Evolutionary conservation across 345 rosid species (phyloP).

Genomic region (Aquilaria yunnanensis): DNA sequence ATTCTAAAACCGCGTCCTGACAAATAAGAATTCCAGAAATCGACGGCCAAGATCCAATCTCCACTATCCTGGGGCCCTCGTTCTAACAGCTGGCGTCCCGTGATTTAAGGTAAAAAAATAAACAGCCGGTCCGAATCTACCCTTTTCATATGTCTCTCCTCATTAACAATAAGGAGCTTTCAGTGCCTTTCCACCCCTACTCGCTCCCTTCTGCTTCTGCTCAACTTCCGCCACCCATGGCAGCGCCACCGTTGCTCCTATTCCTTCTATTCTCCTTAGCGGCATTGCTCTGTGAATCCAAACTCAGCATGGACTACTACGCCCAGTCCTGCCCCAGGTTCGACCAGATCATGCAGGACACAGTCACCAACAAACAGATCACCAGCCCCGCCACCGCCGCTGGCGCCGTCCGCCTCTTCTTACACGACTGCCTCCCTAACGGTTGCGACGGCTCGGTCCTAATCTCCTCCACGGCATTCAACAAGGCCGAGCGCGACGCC

Average conservation of each 20-base stretch:
- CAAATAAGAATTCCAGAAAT: too few species aligned
- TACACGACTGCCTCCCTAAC: constrained; percentile 79
- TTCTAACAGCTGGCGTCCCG: constrained; percentile 16
- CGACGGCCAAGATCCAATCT: too few species aligned
- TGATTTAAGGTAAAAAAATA: constrained; percentile 25
- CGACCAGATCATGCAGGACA: constrained; percentile 49
- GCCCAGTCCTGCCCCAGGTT: constrained; percentile 64
- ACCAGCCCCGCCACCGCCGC: constrained; percentile 84
- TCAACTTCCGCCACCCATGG: constrained; percentile 15
- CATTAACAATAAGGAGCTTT: too few species aligned
- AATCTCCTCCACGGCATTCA: constrained; percentile 54
- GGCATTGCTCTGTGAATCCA: constrained; percentile 23
- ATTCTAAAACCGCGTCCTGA: too few species aligned
- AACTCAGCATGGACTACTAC: constrained; percentile 51
- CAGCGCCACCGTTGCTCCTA: constrained; percentile 19
- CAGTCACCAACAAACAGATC: constrained; percentile 72
- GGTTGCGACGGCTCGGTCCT: constrained; percentile 82
- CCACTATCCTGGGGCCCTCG: background rate
- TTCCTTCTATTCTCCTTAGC: constrained; percentile 16
- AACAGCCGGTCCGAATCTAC: background rate
- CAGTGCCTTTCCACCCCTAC: background rate
- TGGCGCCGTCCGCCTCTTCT: constrained; percentile 63
- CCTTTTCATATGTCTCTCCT: background rate
- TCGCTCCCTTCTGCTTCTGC: background rate
- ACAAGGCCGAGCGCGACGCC: constrained; percentile 73